Evolutionary conservation across 2,329 filamentous ascomycete genomes (phyloP), one percentile per base, ranked within the genome.

Genomic region (Xylariomycetidae sp.): DNA sequence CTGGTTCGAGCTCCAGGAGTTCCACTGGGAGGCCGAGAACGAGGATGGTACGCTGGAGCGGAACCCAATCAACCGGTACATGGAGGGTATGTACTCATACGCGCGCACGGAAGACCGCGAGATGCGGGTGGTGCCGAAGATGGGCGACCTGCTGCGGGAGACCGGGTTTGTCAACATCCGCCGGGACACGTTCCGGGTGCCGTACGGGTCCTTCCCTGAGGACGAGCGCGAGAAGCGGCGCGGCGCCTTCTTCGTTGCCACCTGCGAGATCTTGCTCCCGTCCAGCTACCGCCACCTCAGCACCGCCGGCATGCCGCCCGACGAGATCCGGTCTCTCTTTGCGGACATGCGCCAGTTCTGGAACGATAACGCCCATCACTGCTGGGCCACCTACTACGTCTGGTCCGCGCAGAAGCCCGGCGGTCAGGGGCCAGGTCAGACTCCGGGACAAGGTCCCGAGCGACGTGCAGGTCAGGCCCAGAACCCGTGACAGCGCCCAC

Each of bases 171-270:
- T 57, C 13, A 59, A 68, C 33, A 50, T 69, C 4, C 47, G 49
- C 4, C 57, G 61, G 18, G 46, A 52, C 13, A 52, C 56, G 6
- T 58, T 60, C 42, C 65, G 70, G 45, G 53, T 72, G 8, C 70
- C 71, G 0, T 59, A 68, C 6, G 67, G 65, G 12, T 50, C 54
- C 0, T 75, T 70, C 71, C 58, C 68, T 0, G 61, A 54, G 30
- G 64, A 74, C 31, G 51, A 58, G 14, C 61, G 57, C 10, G 56
- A 69, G 25, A 69, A 67, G 42, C 58, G 59, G 32, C 59, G 70
- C 35, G 70, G 54, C 10, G 43, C 54, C n/a, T 62, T 60, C 29
- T 25, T 47, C 22, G 37, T 19, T 14, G 32, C 43, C 31, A 42
- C 38, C n/a, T 36, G 35, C 35, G 38, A 47, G 25, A 32, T 40